Evolutionary conservation across 768 basidiomycete species (phyloP).

Genomic region (Hysterangium stoloniferum): DNA sequence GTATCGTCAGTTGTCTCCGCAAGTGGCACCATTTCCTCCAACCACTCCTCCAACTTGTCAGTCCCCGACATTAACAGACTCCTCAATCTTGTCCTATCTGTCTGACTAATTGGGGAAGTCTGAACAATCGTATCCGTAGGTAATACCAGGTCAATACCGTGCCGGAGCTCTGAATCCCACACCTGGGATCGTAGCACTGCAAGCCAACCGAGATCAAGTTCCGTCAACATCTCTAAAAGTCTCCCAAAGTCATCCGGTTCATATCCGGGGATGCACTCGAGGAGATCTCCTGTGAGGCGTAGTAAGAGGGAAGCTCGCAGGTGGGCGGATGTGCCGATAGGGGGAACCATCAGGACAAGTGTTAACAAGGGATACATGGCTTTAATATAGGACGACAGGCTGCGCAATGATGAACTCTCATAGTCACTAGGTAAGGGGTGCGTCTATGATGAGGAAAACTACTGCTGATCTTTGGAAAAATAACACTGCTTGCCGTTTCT

Average conservation of each 20-base stretch:
- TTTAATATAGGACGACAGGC: conserved; percentile 51
- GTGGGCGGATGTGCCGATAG: conserved; percentile 59
- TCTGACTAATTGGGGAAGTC: conserved; percentile 52
- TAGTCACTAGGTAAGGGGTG: conserved; percentile 28
- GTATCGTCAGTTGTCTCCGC: conserved; percentile 9
- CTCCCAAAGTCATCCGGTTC: conserved; percentile 36
- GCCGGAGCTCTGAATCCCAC: conserved; percentile 50
- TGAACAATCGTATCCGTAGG: conserved; percentile 29
- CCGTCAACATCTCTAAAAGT: conserved; percentile 60
- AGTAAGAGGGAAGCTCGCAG: conserved; percentile 63
- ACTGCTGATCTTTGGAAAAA: neutral
- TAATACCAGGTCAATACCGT: conserved; percentile 34
- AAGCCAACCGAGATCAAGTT: conserved; percentile 70
- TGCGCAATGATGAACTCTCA: conserved; percentile 44
- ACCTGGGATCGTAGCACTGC: conserved; percentile 53
- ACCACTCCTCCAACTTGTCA: conserved; percentile 62
- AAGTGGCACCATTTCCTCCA: conserved; percentile 27
- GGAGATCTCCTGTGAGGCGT: conserved; percentile 59
- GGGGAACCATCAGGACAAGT: conserved; percentile 67
- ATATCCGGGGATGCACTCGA: conserved; percentile 58
- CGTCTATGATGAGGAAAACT: neutral
- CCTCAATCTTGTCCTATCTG: conserved; percentile 61
- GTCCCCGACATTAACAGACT: conserved; percentile 58
- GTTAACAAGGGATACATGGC: conserved; percentile 49
- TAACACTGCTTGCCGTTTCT: conserved; percentile 56